Evolutionary conservation across 2,329 filamentous ascomycete genomes (phyloP).

Genomic region (Dryadomyces quercus-mongolicae): DNA sequence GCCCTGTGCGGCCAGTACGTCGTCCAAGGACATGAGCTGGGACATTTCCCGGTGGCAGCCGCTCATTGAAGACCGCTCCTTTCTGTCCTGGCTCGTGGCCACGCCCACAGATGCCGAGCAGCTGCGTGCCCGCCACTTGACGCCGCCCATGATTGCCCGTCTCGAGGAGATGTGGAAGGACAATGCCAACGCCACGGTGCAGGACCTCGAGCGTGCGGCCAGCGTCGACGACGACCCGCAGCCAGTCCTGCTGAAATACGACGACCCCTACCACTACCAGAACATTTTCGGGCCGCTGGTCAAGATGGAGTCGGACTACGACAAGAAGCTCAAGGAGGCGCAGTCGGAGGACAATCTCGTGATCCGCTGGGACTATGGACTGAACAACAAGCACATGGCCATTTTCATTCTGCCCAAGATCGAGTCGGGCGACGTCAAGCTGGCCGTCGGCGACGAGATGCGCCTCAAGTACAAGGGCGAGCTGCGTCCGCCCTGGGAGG

Average conservation of each 20-base stretch:
- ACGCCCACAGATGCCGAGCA: conserved; percentile 89
- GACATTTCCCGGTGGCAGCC: conserved; percentile 97
- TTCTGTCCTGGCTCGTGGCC: conserved; percentile 84
- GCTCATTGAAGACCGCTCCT: conserved; percentile 91
- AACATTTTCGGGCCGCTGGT: conserved; percentile 97
- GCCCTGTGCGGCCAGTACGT: conserved; percentile 87
- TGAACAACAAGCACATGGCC: conserved; percentile 95
- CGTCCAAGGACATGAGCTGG: conserved; percentile 99
- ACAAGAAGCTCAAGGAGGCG: conserved; percentile 96
- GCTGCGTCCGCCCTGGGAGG: conserved; percentile 84
- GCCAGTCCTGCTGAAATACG: conserved; percentile 84
- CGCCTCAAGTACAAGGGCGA: conserved; percentile 93
- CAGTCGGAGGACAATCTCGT: conserved; percentile 94
- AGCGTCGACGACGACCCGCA: conserved; percentile 92
- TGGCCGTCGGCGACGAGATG: conserved; percentile 98
- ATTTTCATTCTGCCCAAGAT: conserved; percentile 95
- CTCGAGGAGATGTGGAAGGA: conserved; percentile 99
- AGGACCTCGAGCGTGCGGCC: conserved; percentile 81
- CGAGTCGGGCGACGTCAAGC: conserved; percentile 92
- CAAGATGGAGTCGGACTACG: conserved; percentile 98
- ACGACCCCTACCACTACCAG: conserved; percentile 96
- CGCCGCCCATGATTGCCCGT: conserved; percentile 88
- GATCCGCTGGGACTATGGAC: conserved; percentile 85
- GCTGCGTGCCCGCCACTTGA: conserved; percentile 83
- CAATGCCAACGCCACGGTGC: conserved; percentile 75